phyloP scores from a whole-genome alignment of 352 stramenopile genomes.

The Pythium periplocum region DNA sequence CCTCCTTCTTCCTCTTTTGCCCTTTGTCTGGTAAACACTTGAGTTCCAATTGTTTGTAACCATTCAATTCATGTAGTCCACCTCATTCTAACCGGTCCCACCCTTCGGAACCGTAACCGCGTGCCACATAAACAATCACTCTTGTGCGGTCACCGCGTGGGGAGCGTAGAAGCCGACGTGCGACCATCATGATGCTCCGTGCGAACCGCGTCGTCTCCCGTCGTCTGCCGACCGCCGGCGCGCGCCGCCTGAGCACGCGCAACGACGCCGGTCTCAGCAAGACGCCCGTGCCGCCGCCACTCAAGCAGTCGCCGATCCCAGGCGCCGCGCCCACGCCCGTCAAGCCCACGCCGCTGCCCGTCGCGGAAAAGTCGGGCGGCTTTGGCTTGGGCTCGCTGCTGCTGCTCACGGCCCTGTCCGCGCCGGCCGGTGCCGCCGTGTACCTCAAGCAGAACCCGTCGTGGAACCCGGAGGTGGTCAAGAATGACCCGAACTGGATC shows the following conservation, averaged over 20 bases:
- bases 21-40: no score
- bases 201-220: background rate
- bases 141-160: no score
- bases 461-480: conserved; percentile 65
- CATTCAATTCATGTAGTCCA: no score
- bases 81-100: no score
- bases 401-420: conserved; percentile 40
- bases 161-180: no score
- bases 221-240: background rate
- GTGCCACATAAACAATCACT: no score
- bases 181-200: background rate
- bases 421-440: conserved; percentile 42
- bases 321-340: background rate
- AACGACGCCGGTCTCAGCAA: background rate
- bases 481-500: conserved; percentile 58
- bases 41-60: no score
- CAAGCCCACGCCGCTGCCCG: conserved; percentile 7
- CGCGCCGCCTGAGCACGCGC: conserved; percentile 1
- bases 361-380: conserved; percentile 21
- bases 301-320: conserved; percentile 1
- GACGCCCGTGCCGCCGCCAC: conserved; percentile 5
- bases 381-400: conserved; percentile 31
- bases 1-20: no score
- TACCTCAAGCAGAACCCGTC: conserved; percentile 76
- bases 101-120: no score